A percentile compares a stretch with the other conserved stretches of the same genome.
Conservation (phyloP, 306 rosid species). For the Cercis canadensis region DNA sequence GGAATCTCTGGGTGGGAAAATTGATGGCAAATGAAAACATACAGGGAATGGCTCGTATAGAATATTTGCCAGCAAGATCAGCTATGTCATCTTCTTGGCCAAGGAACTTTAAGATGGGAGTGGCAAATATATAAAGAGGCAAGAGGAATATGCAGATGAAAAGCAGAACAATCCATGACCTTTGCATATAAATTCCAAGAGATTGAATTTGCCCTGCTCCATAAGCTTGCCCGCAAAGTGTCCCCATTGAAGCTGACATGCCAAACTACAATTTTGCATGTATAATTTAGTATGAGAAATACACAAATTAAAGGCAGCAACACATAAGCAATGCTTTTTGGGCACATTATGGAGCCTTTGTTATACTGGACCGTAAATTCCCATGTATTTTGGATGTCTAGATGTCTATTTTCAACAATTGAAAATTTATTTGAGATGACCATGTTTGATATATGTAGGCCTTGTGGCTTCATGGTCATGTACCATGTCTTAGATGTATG, state of each 20-base stretch:
- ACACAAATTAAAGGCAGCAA: too few relatives aligned
- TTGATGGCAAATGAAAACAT: constrained; percentile 64
- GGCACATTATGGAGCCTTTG: too few relatives aligned
- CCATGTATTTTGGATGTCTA: too few relatives aligned
- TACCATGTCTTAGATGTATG: too few relatives aligned
- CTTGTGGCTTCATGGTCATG: too few relatives aligned
- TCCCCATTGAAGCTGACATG: constrained; percentile 72
- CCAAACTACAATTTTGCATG: constrained; percentile 47
- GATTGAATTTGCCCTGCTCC: constrained; percentile 69
- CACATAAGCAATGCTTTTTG: too few relatives aligned
- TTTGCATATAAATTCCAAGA: constrained; percentile 74
- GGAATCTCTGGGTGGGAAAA: constrained; percentile 62
- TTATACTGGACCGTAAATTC: too few relatives aligned
- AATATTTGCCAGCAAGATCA: constrained; percentile 59
- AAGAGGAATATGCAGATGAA: constrained; percentile 50
- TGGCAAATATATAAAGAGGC: constrained; percentile 59
- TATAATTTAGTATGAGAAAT: too few relatives aligned
- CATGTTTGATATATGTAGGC: too few relatives aligned
- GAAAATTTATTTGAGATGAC: too few relatives aligned
- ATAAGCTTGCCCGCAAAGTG: constrained; percentile 84
- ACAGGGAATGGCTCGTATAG: constrained; percentile 54
- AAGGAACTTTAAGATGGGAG: constrained; percentile 60
- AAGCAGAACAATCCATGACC: constrained; percentile 62
- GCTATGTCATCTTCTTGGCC: constrained; percentile 76
- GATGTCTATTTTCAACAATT: too few relatives aligned